Evolutionary conservation across 148 eudicot genomes (phyloP).

Genomic region (Spergularia bocconei): DNA sequence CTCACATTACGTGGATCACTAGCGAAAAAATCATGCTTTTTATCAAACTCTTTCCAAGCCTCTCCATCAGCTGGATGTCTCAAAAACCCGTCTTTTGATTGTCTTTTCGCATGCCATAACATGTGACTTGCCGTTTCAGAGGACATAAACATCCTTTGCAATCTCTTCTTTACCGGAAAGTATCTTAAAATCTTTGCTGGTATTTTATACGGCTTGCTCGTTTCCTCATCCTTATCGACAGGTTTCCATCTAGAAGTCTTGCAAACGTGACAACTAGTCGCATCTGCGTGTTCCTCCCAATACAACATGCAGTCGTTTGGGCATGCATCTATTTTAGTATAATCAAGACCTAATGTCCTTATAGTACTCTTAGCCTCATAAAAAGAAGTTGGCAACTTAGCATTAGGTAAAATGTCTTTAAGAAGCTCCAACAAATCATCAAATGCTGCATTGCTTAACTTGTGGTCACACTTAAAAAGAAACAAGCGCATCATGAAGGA

Average conservation of each 20-base stretch:
- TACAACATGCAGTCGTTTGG: neutral
- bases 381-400: neutral
- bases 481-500: too few relatives aligned
- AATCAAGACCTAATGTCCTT: neutral
- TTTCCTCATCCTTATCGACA: neutral
- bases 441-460: too few relatives aligned
- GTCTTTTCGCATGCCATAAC: constrained; percentile 11
- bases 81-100: neutral
- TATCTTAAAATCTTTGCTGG: neutral
- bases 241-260: constrained; percentile 1
- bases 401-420: neutral
- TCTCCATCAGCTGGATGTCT: neutral
- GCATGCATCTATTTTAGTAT: neutral
- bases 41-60: constrained; percentile 1
- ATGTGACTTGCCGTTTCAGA: neutral
- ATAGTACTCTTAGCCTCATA: neutral
- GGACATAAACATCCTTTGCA: constrained; percentile 6
- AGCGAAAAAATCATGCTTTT: too few relatives aligned
- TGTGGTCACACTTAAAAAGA: too few relatives aligned
- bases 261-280: too few relatives aligned
- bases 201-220: neutral
- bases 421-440: neutral
- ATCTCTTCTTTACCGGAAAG: constrained; percentile 7
- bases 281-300: too few relatives aligned
- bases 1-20: neutral